Conservation (phyloP, 2,329 filamentous ascomycete species). For the Leptographium radiaticola region DNA sequence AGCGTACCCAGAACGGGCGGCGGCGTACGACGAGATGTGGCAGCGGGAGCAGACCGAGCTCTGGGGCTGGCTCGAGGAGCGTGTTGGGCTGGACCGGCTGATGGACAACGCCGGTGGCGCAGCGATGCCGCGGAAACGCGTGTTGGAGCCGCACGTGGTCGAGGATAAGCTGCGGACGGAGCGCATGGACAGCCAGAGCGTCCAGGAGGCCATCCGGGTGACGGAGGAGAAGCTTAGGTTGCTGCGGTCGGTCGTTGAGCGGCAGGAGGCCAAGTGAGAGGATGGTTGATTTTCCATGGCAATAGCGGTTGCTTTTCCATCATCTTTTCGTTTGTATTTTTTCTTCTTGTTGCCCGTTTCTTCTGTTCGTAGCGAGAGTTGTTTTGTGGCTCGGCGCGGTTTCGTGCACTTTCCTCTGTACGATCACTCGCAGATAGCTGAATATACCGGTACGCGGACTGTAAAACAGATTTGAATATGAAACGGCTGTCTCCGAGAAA, state of each 20-base stretch:
- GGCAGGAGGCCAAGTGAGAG: not conserved
- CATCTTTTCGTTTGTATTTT: not conserved
- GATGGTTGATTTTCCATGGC: not conserved
- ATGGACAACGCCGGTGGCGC: slow-evolving; percentile 31
- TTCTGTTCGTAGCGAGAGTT: not conserved
- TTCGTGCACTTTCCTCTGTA: not conserved
- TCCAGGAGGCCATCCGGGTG: slow-evolving; percentile 68
- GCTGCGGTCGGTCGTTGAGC: slow-evolving; percentile 58
- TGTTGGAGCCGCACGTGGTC: slow-evolving; percentile 39
- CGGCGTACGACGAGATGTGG: slow-evolving; percentile 92
- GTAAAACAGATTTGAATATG: no score
- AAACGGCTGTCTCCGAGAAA: no score
- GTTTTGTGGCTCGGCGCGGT: not conserved
- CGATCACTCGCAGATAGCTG: no score
- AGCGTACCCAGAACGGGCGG: slow-evolving; percentile 51
- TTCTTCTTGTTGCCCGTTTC: not conserved
- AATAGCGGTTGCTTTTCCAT: not conserved
- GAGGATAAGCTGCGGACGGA: slow-evolving; percentile 46
- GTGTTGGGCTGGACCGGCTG: slow-evolving; percentile 57
- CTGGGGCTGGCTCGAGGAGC: slow-evolving; percentile 88
- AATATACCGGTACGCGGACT: no score
- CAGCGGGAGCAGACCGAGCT: slow-evolving; percentile 72
- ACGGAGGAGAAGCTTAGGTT: slow-evolving; percentile 75
- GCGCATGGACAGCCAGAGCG: slow-evolving; percentile 57
- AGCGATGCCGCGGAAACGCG: slow-evolving; percentile 28